Percentiles rank a stretch among this genome's conserved stretches.
Evolutionary conservation across 305 asterid genomes (phyloP).

Genomic region (Solanum aculeatissimum): DNA sequence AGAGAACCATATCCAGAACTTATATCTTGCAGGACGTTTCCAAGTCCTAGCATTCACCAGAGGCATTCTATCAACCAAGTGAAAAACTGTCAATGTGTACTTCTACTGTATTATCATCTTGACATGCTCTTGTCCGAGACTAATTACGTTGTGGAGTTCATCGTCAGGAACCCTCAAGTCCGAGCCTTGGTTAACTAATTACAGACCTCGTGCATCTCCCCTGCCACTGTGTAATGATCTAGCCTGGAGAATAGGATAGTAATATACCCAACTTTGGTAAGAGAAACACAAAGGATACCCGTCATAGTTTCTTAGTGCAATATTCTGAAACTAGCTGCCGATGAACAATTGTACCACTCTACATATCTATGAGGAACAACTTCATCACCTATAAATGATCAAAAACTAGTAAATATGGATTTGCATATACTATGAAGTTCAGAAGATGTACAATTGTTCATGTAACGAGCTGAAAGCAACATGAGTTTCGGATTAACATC

Average conservation of each 20-base stretch:
- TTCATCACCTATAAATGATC: slow-evolving; percentile 61
- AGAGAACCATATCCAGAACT: background rate
- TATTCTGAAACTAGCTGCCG: slow-evolving; percentile 69
- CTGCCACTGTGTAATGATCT: slow-evolving; percentile 86
- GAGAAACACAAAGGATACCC: slow-evolving; percentile 34
- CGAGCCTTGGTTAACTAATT: slow-evolving; percentile 53
- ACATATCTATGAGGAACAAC: slow-evolving; percentile 72
- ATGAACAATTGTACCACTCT: slow-evolving; percentile 58
- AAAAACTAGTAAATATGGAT: background rate
- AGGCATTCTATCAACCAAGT: background rate
- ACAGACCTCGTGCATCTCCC: slow-evolving; percentile 90
- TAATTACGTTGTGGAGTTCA: background rate
- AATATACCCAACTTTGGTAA: background rate
- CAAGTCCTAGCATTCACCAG: background rate
- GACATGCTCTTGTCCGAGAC: background rate
- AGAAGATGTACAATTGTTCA: background rate
- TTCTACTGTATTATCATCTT: background rate
- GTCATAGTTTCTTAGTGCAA: slow-evolving; percentile 54
- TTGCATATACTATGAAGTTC: background rate
- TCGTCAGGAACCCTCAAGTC: slow-evolving; percentile 26
- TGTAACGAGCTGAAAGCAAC: background rate
- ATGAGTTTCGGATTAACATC: background rate
- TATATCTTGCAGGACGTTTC: background rate
- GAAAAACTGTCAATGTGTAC: background rate
- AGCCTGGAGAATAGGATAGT: slow-evolving; percentile 34